Evolutionary conservation across 2,329 filamentous ascomycete species (phyloP), one percentile per base, ranked within the genome.

Genomic region (Mycosphaerella sp.): DNA sequence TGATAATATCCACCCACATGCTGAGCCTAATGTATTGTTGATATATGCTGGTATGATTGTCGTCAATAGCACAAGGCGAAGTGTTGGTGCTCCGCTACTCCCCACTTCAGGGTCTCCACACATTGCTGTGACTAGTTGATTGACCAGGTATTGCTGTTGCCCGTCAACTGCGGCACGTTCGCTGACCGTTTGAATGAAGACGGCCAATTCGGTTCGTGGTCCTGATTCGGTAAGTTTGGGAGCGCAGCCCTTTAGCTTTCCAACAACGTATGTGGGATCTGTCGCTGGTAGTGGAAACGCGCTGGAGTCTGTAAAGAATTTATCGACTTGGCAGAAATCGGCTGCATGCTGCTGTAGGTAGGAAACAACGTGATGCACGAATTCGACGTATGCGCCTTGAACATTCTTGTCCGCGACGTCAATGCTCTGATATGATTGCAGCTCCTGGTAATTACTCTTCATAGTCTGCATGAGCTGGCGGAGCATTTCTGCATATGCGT

Each of bases 201-300:
- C 70, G 6, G 73, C 74, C 30, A 84, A 68, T 51, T 80, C 73
- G 56, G 79, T 81, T 6, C 74, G 70, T 9, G 73, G 73, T 51
- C 75, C 74, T 6, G 68, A 56, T 18, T 76, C 71, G 9, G 27
- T 27, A 13, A 82, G 66, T 57, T 78, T 80, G 1, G 77, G 70
- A 10, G 73, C 75, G 54, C 84, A 84, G 40, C 78, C 75, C 56
- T 78, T 80, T 28, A 85, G 68, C 51, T 75, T 75, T 7, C 79
- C 80, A 4, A 82, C 76, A 18, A 85, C 79, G 61, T 84, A 85
- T 0, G 73, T 77, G 1, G 81, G 81, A 60, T 85, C 81, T 1
- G 68, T 71, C 2, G 73, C 72, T 5, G 81, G 81, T 4, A 84
- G 68, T 2, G 81, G 81, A 61, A 85, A 85, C 0, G 74, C 72